Percentiles rank a stretch among this genome's conserved stretches.
These are phyloP conservation scores for Diospyros kaki DNA, from an alignment of 148 eudicot genomes.

Conservation along the genomic window DNA sequence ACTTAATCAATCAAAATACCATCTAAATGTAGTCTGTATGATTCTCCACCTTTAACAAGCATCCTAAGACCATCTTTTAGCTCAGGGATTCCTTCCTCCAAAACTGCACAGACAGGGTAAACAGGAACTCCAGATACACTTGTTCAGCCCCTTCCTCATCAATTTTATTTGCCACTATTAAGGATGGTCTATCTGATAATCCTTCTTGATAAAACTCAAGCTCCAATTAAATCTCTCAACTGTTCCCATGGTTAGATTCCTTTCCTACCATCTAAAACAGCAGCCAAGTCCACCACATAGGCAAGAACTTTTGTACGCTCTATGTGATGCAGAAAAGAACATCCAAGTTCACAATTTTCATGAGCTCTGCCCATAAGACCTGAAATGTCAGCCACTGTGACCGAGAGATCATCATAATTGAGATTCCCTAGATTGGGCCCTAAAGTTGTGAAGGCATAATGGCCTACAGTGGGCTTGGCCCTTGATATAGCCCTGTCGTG, in stretches of 20 bases:
- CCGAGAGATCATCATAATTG: conserved; percentile 69
- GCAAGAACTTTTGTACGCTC: conserved; percentile 89
- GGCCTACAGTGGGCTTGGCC: conserved; percentile 80
- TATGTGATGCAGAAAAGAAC: conserved; percentile 85
- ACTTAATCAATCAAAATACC: conserved; percentile 36
- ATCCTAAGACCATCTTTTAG: conserved; percentile 57
- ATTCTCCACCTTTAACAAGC: conserved; percentile 59
- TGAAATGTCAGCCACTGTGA: conserved; percentile 90
- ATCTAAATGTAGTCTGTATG: conserved; percentile 38
- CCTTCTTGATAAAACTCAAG: conserved; percentile 73
- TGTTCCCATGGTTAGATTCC: conserved; percentile 95
- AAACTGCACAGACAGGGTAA: conserved; percentile 79
- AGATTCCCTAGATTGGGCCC: conserved; percentile 87
- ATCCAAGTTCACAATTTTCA: conserved; percentile 93
- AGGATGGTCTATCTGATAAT: conserved; percentile 63
- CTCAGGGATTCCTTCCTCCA: conserved; percentile 78
- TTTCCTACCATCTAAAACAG: conserved; percentile 62
- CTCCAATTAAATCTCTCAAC: conserved; percentile 70
- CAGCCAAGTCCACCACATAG: conserved; percentile 79
- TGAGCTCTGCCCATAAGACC: conserved; percentile 90
- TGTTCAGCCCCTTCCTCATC: conserved; percentile 75
- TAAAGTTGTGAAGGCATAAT: conserved; percentile 89
- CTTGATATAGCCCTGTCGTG: conserved; percentile 83
- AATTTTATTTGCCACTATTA: conserved; percentile 82
- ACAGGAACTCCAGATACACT: conserved; percentile 57